These are phyloP conservation scores for Stropharia rugosoannulata DNA, from an alignment of 768 basidiomycete species.

Conservation along the genomic window DNA sequence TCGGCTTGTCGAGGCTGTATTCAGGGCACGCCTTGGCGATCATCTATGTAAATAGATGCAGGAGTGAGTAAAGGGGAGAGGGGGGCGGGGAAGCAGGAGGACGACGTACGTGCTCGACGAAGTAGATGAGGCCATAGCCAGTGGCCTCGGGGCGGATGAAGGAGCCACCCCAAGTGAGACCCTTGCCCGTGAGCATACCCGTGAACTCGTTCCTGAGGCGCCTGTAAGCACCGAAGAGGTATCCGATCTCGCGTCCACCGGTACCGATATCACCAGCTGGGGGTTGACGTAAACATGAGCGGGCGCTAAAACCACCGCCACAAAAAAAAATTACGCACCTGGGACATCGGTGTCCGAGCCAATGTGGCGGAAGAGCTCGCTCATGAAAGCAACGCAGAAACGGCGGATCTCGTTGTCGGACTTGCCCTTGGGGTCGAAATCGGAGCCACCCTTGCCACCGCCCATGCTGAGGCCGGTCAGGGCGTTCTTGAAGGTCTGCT, in stretches of 20 bases:
- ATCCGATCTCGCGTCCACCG: constrained; percentile 74
- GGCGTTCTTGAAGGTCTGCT: constrained; percentile 82
- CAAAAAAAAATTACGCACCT: constrained; percentile 25
- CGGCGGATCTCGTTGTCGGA: constrained; percentile 71
- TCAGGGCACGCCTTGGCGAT: constrained; percentile 58
- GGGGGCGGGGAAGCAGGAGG: not conserved
- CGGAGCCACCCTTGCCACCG: constrained; percentile 76
- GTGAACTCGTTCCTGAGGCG: constrained; percentile 69
- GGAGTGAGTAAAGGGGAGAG: not conserved
- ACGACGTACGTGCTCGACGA: constrained; percentile 60
- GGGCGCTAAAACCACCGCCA: not conserved
- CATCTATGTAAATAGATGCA: constrained; percentile 49
- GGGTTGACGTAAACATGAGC: not conserved
- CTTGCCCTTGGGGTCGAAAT: constrained; percentile 84
- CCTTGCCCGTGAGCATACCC: constrained; percentile 73
- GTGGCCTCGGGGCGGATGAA: constrained; percentile 76
- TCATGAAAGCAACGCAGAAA: constrained; percentile 74
- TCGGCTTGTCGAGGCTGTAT: constrained; percentile 43
- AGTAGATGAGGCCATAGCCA: constrained; percentile 77
- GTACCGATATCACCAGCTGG: constrained; percentile 71
- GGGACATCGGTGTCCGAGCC: constrained; percentile 77
- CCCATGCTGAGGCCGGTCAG: constrained; percentile 77
- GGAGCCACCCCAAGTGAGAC: constrained; percentile 67
- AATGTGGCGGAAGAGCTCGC: constrained; percentile 70
- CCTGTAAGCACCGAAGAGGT: constrained; percentile 79